Evolutionary conservation across 2,329 filamentous ascomycete genomes (phyloP).

Genomic region (Cercospora sp.): DNA sequence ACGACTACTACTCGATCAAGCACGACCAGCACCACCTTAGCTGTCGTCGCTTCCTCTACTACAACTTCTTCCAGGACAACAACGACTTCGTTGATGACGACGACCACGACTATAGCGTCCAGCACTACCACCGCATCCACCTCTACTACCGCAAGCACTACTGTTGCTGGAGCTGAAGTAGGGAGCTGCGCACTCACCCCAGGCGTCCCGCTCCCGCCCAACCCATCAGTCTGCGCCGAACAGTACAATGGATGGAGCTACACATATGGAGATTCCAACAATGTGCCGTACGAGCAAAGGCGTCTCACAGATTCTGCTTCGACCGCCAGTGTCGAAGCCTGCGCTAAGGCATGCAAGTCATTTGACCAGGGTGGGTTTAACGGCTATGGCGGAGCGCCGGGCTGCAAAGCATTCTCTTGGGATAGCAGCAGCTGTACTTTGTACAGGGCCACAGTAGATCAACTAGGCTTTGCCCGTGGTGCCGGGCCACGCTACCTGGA

Average conservation of each 20-base stretch:
- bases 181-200: not conserved
- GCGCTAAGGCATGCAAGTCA: not conserved
- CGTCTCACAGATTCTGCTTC: not conserved
- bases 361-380: not conserved
- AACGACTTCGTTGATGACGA: not conserved
- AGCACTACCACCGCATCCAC: not conserved
- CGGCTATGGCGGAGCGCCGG: not conserved
- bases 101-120: not conserved
- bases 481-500: not conserved
- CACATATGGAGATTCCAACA: no score
- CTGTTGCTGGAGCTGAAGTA: no score
- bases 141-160: not conserved
- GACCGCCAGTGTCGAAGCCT: not conserved
- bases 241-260: not conserved
- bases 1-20: not conserved
- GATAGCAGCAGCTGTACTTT: not conserved
- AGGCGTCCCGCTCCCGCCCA: no score
- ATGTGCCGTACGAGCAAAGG: not conserved
- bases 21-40: not conserved
- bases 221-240: not conserved
- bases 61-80: not conserved
- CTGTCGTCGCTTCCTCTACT: not conserved
- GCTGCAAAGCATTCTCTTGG: not conserved
- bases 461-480: fast-evolving
- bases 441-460: fast-evolving